Evolutionary conservation across 305 asterid genomes (phyloP), one percentile per base, ranked within the genome.

Genomic region (Rubia occidens): DNA sequence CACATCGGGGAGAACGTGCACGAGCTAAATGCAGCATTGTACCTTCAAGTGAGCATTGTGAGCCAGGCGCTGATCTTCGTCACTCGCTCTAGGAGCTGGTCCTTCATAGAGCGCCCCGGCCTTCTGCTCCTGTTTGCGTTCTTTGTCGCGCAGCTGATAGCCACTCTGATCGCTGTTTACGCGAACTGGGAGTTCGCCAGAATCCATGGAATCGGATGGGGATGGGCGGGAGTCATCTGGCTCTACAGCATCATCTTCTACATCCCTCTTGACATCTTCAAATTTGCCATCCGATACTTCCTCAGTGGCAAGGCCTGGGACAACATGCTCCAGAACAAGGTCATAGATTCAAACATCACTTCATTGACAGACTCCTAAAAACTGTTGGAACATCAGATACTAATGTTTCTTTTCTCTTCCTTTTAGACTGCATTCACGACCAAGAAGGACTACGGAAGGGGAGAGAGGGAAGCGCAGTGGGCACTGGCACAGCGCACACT

Each of bases 171-270:
- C 29, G 92, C 96, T 4, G 98, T 89, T 5, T 91, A 91, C 40
- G 84, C 87, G 5, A 68, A 83, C 73, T 85, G 95, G 96, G 87
- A 45, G 17, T 92, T 92, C 14, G 98, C 98, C 14, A 81, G 85
- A 51, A 85, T 87, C 64, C 75, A 54, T 0, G 96, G 93, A 11
- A 85, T 89, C 11, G 98, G 98, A 0, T 91, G 98, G 98, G 96
- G 98, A 0, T 91, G 98, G 98, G 96, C 96, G 1, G 90, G 89
- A 5, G 89, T 88, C 14, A 89, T 92, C 58, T 92, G 98, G 98
- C 47, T 89, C 6, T 92, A 88, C 77, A 89, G 96, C 76, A 14
- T 92, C 68, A 13, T 92, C 72, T 80, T 78, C 75, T 92, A 92
- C 72, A 17, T 92, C 72, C 96, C 96, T 4, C 86, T 89, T 40